phyloP scores from a whole-genome alignment of 2,329 filamentous ascomycete species.

The Malbranchea zuffiana region DNA sequence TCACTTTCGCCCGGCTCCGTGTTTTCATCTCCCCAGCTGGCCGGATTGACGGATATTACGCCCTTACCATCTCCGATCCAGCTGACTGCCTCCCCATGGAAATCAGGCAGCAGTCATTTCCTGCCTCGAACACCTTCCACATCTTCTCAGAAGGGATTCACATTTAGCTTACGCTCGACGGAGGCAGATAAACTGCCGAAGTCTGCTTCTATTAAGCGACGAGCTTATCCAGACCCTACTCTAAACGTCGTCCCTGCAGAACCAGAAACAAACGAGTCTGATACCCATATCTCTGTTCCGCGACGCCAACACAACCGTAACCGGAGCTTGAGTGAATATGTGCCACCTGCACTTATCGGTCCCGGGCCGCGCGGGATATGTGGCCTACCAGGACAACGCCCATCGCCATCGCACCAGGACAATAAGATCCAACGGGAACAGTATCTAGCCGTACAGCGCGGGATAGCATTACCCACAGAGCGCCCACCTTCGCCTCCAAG shows the following conservation, averaged over 20 bases:
- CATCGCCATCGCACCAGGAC: no score
- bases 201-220: conserved; percentile 22
- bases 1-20: conserved; percentile 51
- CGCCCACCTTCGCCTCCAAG: conserved; percentile 70
- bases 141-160: conserved; percentile 30
- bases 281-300: conserved; percentile 4
- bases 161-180: conserved; percentile 25
- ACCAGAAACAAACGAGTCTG: conserved; percentile 3
- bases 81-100: conserved; percentile 29
- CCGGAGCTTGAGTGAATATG: conserved; percentile 80
- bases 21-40: conserved; percentile 61
- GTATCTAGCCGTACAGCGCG: conserved; percentile 67
- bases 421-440: conserved; percentile 59
- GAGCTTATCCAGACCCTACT: conserved; percentile 31
- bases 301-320: conserved; percentile 51
- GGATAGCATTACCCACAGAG: conserved; percentile 50
- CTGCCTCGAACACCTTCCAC: conserved; percentile 34
- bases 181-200: conserved; percentile 28
- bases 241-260: conserved; percentile 20
- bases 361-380: conserved; percentile 47
- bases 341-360: conserved; percentile 58
- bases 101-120: conserved; percentile 46
- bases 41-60: conserved; percentile 67
- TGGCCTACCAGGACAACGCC: no score
- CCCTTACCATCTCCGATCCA: conserved; percentile 65